Base-by-base conservation (phyloP, 805 yeast genomes). In the Pichia nanzhaoensis region DNA sequence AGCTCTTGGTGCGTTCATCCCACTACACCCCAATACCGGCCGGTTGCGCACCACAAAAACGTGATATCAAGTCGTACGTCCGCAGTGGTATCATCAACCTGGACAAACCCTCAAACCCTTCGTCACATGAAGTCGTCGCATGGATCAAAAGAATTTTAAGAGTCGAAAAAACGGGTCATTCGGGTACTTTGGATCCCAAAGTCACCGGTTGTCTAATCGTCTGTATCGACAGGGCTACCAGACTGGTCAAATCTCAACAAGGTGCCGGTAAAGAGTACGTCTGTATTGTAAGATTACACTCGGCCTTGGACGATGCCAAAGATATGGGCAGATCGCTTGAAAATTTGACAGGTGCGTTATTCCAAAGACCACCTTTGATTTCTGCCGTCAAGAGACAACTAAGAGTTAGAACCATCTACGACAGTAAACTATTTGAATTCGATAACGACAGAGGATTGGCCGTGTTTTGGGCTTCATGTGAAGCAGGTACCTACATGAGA, bases 231-330 rank as follows among this genome's bases (percentile, higher is more conserved):
- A 82, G 96, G 66, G 99, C 99, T 48, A 93, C 99, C 46, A 82
- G 99, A 71, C 77, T 93, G 63, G 99, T 93, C 56, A 93, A 93
- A 70, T 87, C 96, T 45, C 99, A 93, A 73, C 99, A 93, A 70
- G 98, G 98, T 73, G 99, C 99, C 39, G 99, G 99, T 77, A 93
- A 93, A 68, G 99, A 93, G 81, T 93, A 93, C 71, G 99, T 93
- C 45, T 93, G 98, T 75, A 88, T 93, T 56, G 93, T 87, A 48
- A 82, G 98, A 74, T 75, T 93, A 59, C 99, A 93, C 67, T 97
- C 91, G 54, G 89, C 89, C 51, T 74, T 93, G 55, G 80, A 85
- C 56, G 96, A 89, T 56, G 93, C 85, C 61, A 88, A 88, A 66
- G 96, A 57, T 52, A 75, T 93, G 69, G 87, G 82, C 44, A 82